phyloP scores from a whole-genome alignment of 148 eudicot genomes.

The Pouteria glomerata region DNA sequence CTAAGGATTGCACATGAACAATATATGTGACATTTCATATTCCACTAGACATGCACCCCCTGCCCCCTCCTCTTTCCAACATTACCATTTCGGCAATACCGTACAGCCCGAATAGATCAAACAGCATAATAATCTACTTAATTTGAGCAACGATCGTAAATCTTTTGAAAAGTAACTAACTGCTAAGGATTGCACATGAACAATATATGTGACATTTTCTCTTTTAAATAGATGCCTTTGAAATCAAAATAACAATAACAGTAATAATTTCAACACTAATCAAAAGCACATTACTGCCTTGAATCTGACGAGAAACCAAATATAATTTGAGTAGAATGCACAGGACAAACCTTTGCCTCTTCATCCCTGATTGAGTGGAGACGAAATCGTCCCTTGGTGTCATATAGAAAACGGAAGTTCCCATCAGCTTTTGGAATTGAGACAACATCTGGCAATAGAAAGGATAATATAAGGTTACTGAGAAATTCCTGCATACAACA shows the following conservation, averaged over 20 bases:
- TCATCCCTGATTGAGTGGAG: slow-evolving; percentile 57
- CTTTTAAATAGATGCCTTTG: neutral
- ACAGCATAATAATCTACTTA: neutral
- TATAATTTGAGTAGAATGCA: neutral
- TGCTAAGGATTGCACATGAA: neutral
- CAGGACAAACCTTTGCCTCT: slow-evolving; percentile 46
- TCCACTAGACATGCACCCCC: no score
- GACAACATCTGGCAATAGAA: slow-evolving; percentile 39
- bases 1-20: neutral
- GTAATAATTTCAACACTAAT: neutral
- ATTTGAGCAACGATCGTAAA: neutral
- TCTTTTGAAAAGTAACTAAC: no score
- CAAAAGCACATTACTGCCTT: neutral
- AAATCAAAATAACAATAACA: neutral
- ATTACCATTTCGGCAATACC: neutral
- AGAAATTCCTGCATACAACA: neutral
- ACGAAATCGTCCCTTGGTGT: slow-evolving; percentile 60
- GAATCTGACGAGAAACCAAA: neutral
- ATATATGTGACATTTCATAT: neutral
- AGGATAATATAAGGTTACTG: neutral
- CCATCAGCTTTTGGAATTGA: slow-evolving; percentile 60
- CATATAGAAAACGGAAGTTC: slow-evolving; percentile 56
- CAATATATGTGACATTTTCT: neutral
- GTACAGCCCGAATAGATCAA: neutral
- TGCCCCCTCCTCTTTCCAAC: neutral